Evolutionary conservation across 805 yeast genomes (phyloP).

Genomic region (Monosporozyma yasuniensis): DNA sequence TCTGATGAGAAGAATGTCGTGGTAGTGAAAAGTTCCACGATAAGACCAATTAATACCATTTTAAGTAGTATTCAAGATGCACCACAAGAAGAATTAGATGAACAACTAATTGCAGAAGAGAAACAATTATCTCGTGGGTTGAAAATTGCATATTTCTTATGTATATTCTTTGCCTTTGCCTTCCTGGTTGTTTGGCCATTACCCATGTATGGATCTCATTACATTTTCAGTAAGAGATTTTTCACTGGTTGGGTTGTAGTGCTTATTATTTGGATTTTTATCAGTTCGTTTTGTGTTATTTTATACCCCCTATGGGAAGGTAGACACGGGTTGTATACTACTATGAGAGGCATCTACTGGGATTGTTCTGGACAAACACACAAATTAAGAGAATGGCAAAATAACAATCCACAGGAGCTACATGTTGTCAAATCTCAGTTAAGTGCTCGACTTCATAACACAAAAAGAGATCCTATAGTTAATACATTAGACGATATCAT

Average conservation of each 20-base stretch:
- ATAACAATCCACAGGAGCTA: constrained; percentile 58
- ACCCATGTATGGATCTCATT: constrained; percentile 84
- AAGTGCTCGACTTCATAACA: constrained; percentile 27
- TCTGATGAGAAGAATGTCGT: constrained; percentile 3
- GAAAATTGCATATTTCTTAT: constrained; percentile 50
- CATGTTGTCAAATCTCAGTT: constrained; percentile 68
- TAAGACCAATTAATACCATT: constrained; percentile 27
- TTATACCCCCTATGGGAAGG: constrained; percentile 71
- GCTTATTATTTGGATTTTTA: constrained; percentile 72
- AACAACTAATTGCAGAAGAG: constrained; percentile 42
- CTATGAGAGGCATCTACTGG: constrained; percentile 77
- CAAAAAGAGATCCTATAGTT: background rate
- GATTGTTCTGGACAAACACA: constrained; percentile 67
- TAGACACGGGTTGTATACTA: constrained; percentile 51
- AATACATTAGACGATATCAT: constrained; percentile 5
- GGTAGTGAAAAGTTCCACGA: constrained; percentile 11
- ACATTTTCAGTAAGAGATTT: constrained; percentile 64
- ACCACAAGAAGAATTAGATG: constrained; percentile 11
- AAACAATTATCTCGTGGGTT: constrained; percentile 46
- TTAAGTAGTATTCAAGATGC: constrained; percentile 26
- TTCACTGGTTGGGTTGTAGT: constrained; percentile 89
- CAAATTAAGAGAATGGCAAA: constrained; percentile 71
- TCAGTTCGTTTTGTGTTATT: constrained; percentile 52
- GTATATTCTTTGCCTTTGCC: constrained; percentile 51
- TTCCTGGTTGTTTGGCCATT: constrained; percentile 79